These are phyloP conservation scores for Ascochyta lentis DNA, from an alignment of 2,329 filamentous ascomycete species.

Conservation along the genomic window DNA sequence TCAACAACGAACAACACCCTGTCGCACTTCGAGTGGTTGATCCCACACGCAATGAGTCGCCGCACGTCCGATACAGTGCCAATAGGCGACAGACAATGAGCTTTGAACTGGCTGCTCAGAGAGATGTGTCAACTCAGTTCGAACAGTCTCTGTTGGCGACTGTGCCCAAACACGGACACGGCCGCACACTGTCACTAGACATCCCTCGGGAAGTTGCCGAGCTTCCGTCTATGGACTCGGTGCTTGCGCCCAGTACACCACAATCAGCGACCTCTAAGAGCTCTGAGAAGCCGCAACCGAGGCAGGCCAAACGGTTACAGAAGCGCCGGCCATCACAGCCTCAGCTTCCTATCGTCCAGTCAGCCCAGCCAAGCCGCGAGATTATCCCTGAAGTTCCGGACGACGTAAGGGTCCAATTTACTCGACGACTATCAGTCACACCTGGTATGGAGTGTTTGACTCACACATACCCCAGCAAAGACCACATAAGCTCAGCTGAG, in stretches of 20 bases:
- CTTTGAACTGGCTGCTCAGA: constrained; percentile 3
- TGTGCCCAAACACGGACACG: constrained; percentile 5
- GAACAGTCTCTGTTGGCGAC: constrained; percentile 10
- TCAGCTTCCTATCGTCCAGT: constrained; percentile 40
- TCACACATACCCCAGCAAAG: constrained; percentile 42
- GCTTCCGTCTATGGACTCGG: constrained; percentile 10
- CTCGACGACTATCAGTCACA: constrained; percentile 42
- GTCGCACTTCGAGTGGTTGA: constrained; percentile 6
- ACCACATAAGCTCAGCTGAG: constrained; percentile 22
- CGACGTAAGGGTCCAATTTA: constrained; percentile 45
- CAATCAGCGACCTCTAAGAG: constrained; percentile 29
- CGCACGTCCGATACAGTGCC: background rate
- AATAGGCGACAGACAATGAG: constrained; percentile 18
- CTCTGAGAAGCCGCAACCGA: constrained; percentile 31
- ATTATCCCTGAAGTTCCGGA: constrained; percentile 44
- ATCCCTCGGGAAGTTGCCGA: constrained; percentile 15
- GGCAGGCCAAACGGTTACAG: constrained; percentile 36
- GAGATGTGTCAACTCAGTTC: background rate
- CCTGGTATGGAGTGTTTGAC: constrained; percentile 49
- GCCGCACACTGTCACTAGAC: constrained; percentile 17
- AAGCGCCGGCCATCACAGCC: constrained; percentile 39
- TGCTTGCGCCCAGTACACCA: constrained; percentile 12
- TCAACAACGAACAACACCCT: constrained; percentile 3
- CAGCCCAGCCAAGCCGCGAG: constrained; percentile 38
- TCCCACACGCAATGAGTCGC: background rate